Base-by-base conservation (phyloP, 1,139 yeast genomes). In the Arxiozyma heterogenica region DNA sequence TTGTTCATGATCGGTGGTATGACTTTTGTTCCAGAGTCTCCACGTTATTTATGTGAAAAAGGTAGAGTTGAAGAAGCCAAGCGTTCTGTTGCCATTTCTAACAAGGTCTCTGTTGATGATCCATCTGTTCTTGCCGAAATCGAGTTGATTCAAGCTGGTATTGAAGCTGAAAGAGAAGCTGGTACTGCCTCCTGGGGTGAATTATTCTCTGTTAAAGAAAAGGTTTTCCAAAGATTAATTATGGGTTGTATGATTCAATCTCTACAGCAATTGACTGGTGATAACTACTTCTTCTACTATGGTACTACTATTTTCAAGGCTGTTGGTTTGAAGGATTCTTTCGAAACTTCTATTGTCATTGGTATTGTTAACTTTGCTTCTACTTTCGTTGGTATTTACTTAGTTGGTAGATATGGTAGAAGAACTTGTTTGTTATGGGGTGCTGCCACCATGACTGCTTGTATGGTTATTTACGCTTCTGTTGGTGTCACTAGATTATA, bases 291-390 rank as follows among this genome's bases (percentile, higher is more conserved):
- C 75, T 84, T 84, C 78, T 84, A 84, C 75, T 84, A 84, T 63
- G 87, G 89, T 68, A 84, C 90, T 57, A 79, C 86, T 53, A 77
- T 84, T 66, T 84, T 84, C 80, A 71, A 81, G 64, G 83, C 90
- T 61, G 86, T 84, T 60, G 91, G 93, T 64, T 71, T 85, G 68
- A 60, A 70, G 52, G 89, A 83, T 68, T 79, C 93, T 48, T 86
- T 82, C 73, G 77, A 83, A 69, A 84, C 91, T 22, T 79, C 91
- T 41, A 84, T 86, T 61, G 75, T 86, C 59, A 74, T 86, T 55
- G 93, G 93, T 75, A 75, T 83, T 60, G 88, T 86, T 60, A 86
- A 86, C 74, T 83, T 86, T 69, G 81, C 75, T 43, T 83, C 90
- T 39, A 86, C 94, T 12, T 80, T 84, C 63, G 74, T 77, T 49